Base-by-base conservation (phyloP, 1,284 basidiomycete genomes). In the Cryptococcus deneoformans region DNA sequence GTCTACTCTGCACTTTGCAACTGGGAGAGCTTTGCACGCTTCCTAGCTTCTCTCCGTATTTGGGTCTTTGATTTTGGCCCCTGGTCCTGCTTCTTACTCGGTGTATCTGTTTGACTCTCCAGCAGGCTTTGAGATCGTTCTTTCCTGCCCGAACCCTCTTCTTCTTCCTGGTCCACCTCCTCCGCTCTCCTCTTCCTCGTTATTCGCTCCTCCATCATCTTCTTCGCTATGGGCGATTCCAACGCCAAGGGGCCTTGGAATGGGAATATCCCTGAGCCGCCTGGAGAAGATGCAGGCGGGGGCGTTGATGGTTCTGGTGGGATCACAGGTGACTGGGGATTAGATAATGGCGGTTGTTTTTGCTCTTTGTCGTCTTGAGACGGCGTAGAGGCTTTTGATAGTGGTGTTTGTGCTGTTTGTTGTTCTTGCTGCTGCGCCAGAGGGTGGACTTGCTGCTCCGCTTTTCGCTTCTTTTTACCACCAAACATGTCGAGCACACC, bases 401-500 rank as follows among this genome's bases (percentile, higher is more conserved):
- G 7, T 50, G 49, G 9, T 38, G 38, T 20, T 24, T 11, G 50
- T 8, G 50, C 5, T 34, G 50, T n/a, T 40, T 34, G 24, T 6
- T 16, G 35, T 2, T 14, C 6, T 8, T 38, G 16, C 12, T 34
- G n/a, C 1, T 34, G 46, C 20, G 46, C 46, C 16, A 47, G 46
- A 47, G 46, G 46, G 29, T 47, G 46, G 8, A 47, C 37, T 46
- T 53, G 24, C n/a, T 12, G 34, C 24, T 9, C 46, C 9, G 16
- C 36, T 39, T 58, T 56, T 46, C 57, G 63, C 54, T 66, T 65
- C 57, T 65, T 68, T 56, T 62, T 65, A 48, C 64, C 58, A 16
- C 52, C 53, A n/a, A 73, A 65, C 14, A 66, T 52, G 54, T 72
- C 65, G 7, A 57, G 37, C 11, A 50, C 46, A 4, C 34, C 39